Conservation (phyloP, 1,284 basidiomycete genomes). For the Agaricales sp. region DNA sequence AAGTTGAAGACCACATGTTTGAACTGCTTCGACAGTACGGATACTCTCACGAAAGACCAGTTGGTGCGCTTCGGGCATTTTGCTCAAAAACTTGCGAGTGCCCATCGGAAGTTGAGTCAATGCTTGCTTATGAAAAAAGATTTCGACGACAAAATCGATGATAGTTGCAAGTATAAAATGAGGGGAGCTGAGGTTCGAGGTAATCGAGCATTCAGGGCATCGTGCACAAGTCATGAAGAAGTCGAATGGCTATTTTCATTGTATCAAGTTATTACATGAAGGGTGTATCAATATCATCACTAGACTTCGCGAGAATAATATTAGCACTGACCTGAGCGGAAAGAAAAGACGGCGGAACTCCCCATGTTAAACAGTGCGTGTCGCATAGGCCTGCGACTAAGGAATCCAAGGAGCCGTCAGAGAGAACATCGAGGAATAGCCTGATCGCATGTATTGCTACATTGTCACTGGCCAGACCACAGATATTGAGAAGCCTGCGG, state of each 20-base stretch:
- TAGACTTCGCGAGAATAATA: slow-evolving; percentile 10
- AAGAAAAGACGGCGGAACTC: slow-evolving; percentile 23
- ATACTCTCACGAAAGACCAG: neutral
- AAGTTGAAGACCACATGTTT: neutral
- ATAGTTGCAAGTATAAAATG: slow-evolving; percentile 3
- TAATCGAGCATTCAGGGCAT: slow-evolving; percentile 6
- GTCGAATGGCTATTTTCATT: slow-evolving; percentile 26
- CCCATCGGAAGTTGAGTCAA: neutral
- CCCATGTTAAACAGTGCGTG: slow-evolving; percentile 16
- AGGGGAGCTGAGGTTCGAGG: neutral
- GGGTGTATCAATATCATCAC: slow-evolving; percentile 3
- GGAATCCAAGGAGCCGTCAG: slow-evolving; percentile 30
- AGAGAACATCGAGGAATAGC: slow-evolving; percentile 24
- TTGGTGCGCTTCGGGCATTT: neutral
- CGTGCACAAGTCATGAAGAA: slow-evolving; percentile 20
- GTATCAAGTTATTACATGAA: slow-evolving; percentile 15
- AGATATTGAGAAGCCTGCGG: neutral
- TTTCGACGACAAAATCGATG: neutral
- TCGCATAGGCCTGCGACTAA: slow-evolving; percentile 17
- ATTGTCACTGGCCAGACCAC: neutral
- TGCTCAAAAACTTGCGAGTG: neutral
- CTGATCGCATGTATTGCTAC: slow-evolving; percentile 30
- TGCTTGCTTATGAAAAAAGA: neutral
- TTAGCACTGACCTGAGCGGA: slow-evolving; percentile 29
- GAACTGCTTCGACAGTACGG: neutral